Evolutionary conservation across 2,329 filamentous ascomycete species (phyloP), one percentile per base, ranked within the genome.

Genomic region (Botryotinia narcissicola): DNA sequence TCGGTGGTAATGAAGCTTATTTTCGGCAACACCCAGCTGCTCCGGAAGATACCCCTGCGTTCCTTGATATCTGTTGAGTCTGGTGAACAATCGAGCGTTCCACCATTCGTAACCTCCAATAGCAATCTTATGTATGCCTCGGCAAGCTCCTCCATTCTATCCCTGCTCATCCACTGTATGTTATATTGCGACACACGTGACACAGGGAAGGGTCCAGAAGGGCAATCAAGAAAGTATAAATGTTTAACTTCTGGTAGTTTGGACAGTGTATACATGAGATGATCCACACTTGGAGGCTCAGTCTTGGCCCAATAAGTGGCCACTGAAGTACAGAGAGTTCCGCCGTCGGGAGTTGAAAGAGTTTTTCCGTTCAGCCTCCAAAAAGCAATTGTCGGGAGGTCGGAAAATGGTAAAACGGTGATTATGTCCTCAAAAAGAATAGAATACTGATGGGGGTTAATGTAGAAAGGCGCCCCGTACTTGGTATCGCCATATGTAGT

Each of bases 101-200:
- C 4, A 10, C 0, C 9, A 3, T 1, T 10, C 18, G 4, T 25
- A 0, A 35, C 0, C 4, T 10, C 0, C 32, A 22, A 25, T 60
- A 60, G 4, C 4, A 60, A 1, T 2, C 1, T 2, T 37, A 37
- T 6, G 8, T 4, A 22, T 60, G 0, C 4, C 4, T 37, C 0
- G 4, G 35, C 20, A 5, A 37, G 5, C 8, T 20, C 9, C 40
- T 46, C 16, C 2, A 32, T 22, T n/a, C 44, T 8, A 22, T 44
- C 37, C 4, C n/a, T 29, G 4, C n/a, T 46, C 61, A 44, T 46
- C 40, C 40, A 63, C n/a, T 46, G 61, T 63, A 46, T 12, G 14
- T 25, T 10, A 14, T 5, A 6, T 9, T 14, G 20, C 1, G 5
- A 29, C 7, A 1, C 4, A 44, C 2, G 3, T 22, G 8, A 18